A percentile compares a stretch with the other conserved stretches of the same genome.
These are phyloP conservation scores for Pseudoscleropodium purum DNA, from an alignment of 225 moss, liverwort and hornwort genomes.

Conservation along the genomic window DNA sequence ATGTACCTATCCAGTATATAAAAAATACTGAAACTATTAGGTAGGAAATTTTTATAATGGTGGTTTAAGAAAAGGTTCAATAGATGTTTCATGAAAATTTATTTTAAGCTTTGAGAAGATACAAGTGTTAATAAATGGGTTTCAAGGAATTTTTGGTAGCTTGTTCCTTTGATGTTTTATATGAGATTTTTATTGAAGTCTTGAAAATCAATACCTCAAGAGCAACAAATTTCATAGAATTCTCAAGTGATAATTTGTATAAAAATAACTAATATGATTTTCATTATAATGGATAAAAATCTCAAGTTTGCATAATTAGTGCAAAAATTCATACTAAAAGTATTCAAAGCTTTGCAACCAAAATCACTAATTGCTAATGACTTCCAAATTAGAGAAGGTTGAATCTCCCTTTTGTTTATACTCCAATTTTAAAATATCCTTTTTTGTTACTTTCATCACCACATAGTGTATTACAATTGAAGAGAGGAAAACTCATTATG, in stretches of 20 bases:
- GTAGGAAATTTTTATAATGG: not conserved
- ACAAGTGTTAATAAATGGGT: not conserved
- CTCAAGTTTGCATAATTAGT: not conserved
- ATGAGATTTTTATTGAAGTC: not conserved
- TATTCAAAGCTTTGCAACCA: not conserved
- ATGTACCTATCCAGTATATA: not conserved
- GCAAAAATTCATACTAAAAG: not conserved
- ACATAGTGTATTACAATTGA: not conserved
- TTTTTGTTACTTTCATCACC: not conserved
- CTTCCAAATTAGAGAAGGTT: not conserved
- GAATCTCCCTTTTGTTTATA: not conserved
- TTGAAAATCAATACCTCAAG: not conserved
- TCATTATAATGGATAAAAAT: not conserved
- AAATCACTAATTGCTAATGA: not conserved
- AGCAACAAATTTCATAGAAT: not conserved
- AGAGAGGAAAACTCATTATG: not conserved
- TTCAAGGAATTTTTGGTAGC: not conserved
- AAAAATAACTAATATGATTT: not conserved
- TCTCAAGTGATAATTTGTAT: not conserved
- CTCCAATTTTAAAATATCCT: not conserved
- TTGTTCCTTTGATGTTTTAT: no score
- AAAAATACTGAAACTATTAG: not conserved
- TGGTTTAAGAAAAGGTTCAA: not conserved
- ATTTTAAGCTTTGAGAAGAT: not conserved
- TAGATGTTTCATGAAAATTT: not conserved